Evolutionary conservation across 192 early-diverging fungal genomes (phyloP).

Genomic region (Coemansia reversa): DNA sequence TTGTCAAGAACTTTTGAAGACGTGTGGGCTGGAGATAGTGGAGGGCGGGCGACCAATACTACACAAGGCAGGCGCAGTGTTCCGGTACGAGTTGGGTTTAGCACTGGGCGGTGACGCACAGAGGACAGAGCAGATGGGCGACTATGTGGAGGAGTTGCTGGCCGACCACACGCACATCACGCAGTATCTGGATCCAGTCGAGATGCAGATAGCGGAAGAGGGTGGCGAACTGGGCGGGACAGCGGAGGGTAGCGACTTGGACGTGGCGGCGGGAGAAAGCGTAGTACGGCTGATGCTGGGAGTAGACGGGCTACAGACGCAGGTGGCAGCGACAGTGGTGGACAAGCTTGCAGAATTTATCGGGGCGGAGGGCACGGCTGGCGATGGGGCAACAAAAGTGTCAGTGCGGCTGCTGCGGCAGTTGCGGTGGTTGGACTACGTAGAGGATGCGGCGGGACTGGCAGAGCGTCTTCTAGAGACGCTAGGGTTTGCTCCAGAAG

Average conservation of each 20-base stretch:
- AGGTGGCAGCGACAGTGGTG: conserved; percentile 54
- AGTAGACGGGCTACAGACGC: conserved; percentile 61
- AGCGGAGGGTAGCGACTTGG: not conserved
- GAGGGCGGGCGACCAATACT: conserved; percentile 9
- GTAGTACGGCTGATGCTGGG: conserved; percentile 61
- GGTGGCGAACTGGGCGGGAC: not conserved
- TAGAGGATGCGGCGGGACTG: conserved; percentile 61
- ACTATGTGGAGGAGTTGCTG: conserved; percentile 33
- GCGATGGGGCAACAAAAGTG: conserved; percentile 37
- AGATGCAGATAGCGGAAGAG: not conserved
- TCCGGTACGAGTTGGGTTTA: conserved; percentile 29
- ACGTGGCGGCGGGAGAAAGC: conserved; percentile 49
- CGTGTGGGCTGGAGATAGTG: conserved; percentile 29
- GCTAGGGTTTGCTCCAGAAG: conserved; percentile 59
- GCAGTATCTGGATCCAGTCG: conserved; percentile 30
- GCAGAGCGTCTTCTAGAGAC: conserved; percentile 69
- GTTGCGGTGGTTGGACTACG: conserved; percentile 73
- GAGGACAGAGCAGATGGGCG: conserved; percentile 4
- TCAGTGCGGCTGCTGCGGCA: conserved; percentile 69
- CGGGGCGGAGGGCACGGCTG: conserved; percentile 38
- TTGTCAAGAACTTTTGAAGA: conserved; percentile 11
- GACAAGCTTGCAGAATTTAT: conserved; percentile 65
- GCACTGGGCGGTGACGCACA: conserved; percentile 7
- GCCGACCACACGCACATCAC: conserved; percentile 29
- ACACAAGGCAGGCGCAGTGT: conserved; percentile 34